Evolutionary conservation across 2,329 filamentous ascomycete species (phyloP).

Genomic region (Trichoderma lentiforme): DNA sequence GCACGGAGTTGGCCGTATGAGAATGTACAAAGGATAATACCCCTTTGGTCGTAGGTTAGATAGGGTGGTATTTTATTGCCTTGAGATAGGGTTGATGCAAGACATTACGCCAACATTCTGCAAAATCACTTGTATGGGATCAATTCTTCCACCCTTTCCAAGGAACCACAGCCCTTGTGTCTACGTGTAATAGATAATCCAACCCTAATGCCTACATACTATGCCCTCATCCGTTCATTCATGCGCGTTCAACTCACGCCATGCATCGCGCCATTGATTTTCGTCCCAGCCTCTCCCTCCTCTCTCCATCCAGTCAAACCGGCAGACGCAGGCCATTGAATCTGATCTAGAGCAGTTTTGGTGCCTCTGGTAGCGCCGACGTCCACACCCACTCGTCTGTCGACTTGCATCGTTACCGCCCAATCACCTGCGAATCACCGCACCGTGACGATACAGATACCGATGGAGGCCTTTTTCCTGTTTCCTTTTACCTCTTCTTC

Average conservation of each 20-base stretch:
- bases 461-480: background rate
- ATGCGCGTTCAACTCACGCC: background rate
- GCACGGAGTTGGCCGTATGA: background rate
- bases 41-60: background rate
- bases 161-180: background rate
- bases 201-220: background rate
- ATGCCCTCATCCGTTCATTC: background rate
- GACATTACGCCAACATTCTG: background rate
- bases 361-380: background rate
- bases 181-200: background rate
- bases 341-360: background rate
- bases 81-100: background rate
- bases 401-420: background rate
- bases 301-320: background rate
- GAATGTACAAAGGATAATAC: background rate
- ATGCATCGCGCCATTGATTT: background rate
- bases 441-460: background rate
- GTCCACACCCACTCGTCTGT: background rate
- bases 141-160: background rate
- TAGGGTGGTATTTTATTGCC: background rate
- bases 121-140: background rate
- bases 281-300: background rate
- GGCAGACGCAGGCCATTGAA: background rate
- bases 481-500: background rate
- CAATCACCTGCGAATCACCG: background rate